Conservation (phyloP, 2,329 filamentous ascomycete species). For the Colletotrichum lindemuthianum region DNA sequence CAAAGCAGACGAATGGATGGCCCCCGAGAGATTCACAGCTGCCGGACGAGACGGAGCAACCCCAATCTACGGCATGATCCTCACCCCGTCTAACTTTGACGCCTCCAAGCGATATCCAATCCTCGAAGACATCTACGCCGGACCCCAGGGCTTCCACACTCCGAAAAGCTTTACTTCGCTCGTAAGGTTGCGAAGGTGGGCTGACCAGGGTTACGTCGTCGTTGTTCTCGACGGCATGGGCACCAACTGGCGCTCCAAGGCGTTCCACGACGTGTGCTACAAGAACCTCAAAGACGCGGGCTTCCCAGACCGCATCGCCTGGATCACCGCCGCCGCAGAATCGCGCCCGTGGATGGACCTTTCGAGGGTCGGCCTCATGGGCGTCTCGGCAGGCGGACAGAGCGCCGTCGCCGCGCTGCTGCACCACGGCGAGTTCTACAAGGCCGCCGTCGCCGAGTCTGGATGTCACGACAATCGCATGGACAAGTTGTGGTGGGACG, state of each 20-base stretch:
- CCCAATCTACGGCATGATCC: conserved; percentile 1
- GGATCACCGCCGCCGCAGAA: conserved; percentile 42
- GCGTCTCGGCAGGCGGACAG: conserved; percentile 45
- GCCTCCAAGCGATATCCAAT: conserved; percentile 41
- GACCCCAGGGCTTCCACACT: conserved; percentile 39
- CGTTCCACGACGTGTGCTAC: conserved; percentile 44
- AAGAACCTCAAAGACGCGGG: conserved; percentile 44
- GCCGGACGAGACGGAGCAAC: not conserved
- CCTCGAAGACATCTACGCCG: conserved; percentile 44
- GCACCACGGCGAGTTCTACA: conserved; percentile 43
- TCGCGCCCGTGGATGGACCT: conserved; percentile 43
- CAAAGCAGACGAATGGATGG: not conserved
- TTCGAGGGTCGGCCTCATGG: conserved; percentile 42
- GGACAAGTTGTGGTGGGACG: conserved; percentile 46
- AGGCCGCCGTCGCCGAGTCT: conserved; percentile 41
- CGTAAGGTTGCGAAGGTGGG: conserved; percentile 37
- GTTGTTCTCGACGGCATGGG: conserved; percentile 46
- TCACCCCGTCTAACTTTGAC: conserved; percentile 39
- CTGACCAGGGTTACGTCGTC: conserved; percentile 44
- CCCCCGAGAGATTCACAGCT: conserved; percentile 5
- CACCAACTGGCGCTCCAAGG: conserved; percentile 44
- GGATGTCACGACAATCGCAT: conserved; percentile 46
- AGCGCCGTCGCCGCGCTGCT: conserved; percentile 42
- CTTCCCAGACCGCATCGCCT: conserved; percentile 44
- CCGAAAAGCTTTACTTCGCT: conserved; percentile 40